Percentiles rank a stretch among this genome's conserved stretches.
Evolutionary conservation across 2,329 filamentous ascomycete genomes (phyloP).

Genomic region (Beauveria caledonica): DNA sequence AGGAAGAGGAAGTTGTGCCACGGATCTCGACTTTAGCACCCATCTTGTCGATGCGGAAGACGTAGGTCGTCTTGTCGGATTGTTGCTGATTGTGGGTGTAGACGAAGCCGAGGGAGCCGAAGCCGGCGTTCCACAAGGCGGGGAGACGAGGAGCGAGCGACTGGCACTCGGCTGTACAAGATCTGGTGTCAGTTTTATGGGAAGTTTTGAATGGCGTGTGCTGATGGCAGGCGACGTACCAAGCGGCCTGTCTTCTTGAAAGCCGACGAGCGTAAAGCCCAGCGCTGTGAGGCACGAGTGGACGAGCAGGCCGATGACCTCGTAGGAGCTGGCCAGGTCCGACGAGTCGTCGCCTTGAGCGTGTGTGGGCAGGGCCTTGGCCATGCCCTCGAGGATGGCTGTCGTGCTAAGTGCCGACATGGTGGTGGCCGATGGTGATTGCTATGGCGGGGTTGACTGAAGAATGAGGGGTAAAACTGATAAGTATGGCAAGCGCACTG

Average conservation of each 20-base stretch:
- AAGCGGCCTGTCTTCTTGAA: constrained; percentile 73
- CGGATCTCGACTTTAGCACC: constrained; percentile 78
- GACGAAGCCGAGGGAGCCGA: constrained; percentile 68
- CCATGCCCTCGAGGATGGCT: constrained; percentile 47
- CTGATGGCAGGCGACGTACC: constrained; percentile 35
- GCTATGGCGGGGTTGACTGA: background rate
- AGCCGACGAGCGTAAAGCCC: constrained; percentile 72
- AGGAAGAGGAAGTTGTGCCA: constrained; percentile 68
- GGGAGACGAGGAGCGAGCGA: constrained; percentile 58
- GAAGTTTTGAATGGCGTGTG: no score
- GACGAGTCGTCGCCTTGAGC: constrained; percentile 44
- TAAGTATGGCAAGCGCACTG: no score
- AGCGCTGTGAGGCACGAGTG: constrained; percentile 77
- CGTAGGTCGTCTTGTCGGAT: constrained; percentile 47
- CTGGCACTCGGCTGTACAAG: constrained; percentile 36
- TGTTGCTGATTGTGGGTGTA: constrained; percentile 82
- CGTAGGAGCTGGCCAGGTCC: constrained; percentile 62
- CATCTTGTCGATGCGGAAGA: constrained; percentile 74
- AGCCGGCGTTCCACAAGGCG: constrained; percentile 68
- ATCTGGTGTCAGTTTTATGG: no score
- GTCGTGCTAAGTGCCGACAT: constrained; percentile 19
- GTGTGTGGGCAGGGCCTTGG: constrained; percentile 50
- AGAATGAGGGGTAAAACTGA: background rate
- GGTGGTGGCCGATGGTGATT: background rate
- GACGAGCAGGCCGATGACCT: constrained; percentile 74